A percentile compares a stretch with the other conserved stretches of the same genome.
Conservation (phyloP, 176 grass and related monocot genomes). For the Lolium multiflorum region DNA sequence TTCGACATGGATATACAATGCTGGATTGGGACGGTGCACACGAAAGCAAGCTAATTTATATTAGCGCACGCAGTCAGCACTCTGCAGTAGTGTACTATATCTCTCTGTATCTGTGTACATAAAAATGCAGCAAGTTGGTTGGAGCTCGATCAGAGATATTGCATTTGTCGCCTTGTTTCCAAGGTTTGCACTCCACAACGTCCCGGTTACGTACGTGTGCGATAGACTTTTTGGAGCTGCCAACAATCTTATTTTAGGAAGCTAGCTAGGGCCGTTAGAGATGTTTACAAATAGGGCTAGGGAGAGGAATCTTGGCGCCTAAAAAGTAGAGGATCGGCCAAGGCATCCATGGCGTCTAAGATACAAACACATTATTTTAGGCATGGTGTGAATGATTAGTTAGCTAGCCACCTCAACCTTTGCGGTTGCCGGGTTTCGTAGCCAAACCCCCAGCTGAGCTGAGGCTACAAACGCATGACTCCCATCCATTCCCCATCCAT, state of each 20-base stretch:
- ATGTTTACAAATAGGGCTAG: conserved; percentile 26
- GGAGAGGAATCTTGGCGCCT: conserved; percentile 53
- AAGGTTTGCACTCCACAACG: conserved; percentile 37
- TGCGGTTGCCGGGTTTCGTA: conserved; percentile 46
- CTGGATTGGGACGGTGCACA: background rate
- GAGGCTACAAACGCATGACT: conserved; percentile 46
- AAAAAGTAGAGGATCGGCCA: conserved; percentile 52
- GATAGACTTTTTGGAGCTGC: conserved; percentile 34
- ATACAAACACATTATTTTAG: conserved; percentile 63
- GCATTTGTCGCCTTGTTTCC: conserved; percentile 44
- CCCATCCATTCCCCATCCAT: background rate
- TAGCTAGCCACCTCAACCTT: conserved; percentile 37
- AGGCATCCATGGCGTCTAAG: conserved; percentile 62
- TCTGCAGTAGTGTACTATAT: background rate
- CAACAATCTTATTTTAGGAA: conserved; percentile 47
- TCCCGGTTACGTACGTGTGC: conserved; percentile 56
- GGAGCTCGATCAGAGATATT: conserved; percentile 25
- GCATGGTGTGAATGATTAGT: conserved; percentile 45
- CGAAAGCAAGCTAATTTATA: background rate
- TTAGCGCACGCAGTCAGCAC: conserved; percentile 19
- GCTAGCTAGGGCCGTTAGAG: conserved; percentile 28
- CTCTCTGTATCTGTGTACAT: background rate
- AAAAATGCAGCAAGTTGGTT: conserved; percentile 5
- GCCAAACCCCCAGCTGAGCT: background rate
- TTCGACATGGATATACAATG: background rate